Evolutionary conservation across 139 green algal species (phyloP), one percentile per base, ranked within the genome.

Genomic region (Auxenochlorella protothecoides): DNA sequence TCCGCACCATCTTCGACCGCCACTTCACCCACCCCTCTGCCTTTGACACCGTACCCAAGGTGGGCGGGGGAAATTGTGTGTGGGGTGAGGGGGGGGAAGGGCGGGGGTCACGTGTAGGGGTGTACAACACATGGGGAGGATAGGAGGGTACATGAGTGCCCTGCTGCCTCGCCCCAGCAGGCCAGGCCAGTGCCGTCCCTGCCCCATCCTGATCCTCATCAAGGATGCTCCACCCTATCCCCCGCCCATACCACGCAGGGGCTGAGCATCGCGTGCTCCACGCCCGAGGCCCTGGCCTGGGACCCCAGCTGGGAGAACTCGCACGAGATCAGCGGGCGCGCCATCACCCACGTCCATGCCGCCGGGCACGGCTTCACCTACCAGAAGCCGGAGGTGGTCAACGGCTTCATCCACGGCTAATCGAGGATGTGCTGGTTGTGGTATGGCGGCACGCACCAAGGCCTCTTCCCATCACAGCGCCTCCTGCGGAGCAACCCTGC

Each of bases 1-100:
- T 96, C 71, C 83, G 92, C 59, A 85, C 80, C 71, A 89, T 97
- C 65, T 97, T 97, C 67, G 87, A 97, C 76, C 74, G 83, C 65
- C 87, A 94, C 78, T 98, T 94, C 84, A 88, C 90, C 5, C 80
- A 88, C 75, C 68, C 75, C 16, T 71, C 70, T 57, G 86, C 89
- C 10, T 70, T 86, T 60, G 80, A 82, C 69, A 93, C 87, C 5
- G 85, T 93, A 59, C 85, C 87, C 54, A 80, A 80, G 71, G 79
- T 84, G 54, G 12, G 66, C 6, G 51, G 10, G 55, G 63, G 65
- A 68, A 44, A 1, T 44, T 44, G 27, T 44, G 27, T 44, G 27
- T 44, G 27, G 0, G 27, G 27, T 44, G 27, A 44, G 27, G 27
- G 27, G 27, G 27, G 27, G 27, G 27, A 1, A 44, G 27, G 27